Evolutionary conservation across 2,329 filamentous ascomycete species (phyloP), one percentile per base, ranked within the genome.

Genomic region (Stachybotrys elegans): DNA sequence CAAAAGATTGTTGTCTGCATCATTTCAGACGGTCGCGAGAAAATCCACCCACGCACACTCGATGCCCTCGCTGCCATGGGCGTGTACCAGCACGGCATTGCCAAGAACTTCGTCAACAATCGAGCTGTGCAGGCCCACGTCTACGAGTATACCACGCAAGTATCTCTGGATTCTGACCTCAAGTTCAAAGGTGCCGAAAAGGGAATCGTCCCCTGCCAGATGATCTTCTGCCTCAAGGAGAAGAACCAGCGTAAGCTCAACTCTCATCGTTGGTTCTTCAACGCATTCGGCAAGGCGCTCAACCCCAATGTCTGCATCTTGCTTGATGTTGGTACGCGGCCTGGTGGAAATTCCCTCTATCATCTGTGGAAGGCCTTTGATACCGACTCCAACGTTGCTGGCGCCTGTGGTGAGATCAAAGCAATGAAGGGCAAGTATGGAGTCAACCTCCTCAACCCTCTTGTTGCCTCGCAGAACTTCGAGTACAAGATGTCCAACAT

Each of bases 401-500:
- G 93, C 40, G 93, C 93, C 21, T 96, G 93, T 51, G 93, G 93
- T 53, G 93, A 98, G 65, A 98, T 98, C 66, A 95, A 92, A 62
- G 93, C 93, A 1, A 95, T 95, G 69, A 95, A 96, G 64, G 93
- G 93, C 7, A 88, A 84, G 53, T 83, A 79, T 20, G 91, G 89
- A 59, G 72, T 82, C 5, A 89, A 92, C 50, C 75, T 98, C 14
- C 72, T 98, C 37, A 98, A 98, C 57, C 93, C 93, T 0, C 75
- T 98, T 6, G 92, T 98, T 14, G 93, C 93, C 0, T 95, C 90
- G 37, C 93, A 98, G 58, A 98, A 98, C 63, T 98, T 98, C 54
- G 93, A 98, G 71, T 98, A 98, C 74, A 98, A 98, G 68, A 96
- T 98, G 89, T 95, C 90, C 32, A 98, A 98, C 57, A 98, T 98